These are phyloP conservation scores for Dicorynia guianensis DNA, from an alignment of 306 rosid genomes.

Conservation along the genomic window DNA sequence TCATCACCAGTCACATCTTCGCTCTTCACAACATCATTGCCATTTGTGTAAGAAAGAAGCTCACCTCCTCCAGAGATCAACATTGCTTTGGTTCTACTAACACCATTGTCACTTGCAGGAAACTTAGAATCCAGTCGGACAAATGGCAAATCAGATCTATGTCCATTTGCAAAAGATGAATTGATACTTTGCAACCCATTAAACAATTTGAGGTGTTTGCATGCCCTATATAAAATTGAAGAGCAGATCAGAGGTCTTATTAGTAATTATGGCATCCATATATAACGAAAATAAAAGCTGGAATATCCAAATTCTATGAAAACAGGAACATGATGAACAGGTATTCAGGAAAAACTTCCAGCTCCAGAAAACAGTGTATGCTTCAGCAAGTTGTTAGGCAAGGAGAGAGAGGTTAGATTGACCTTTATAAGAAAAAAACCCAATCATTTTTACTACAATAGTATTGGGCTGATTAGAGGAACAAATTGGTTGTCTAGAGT, in stretches of 20 bases:
- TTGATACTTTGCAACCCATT: conserved; percentile 33
- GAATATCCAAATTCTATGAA: background rate
- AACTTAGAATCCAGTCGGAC: conserved; percentile 42
- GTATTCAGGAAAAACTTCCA: background rate
- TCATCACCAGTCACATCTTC: conserved; percentile 38
- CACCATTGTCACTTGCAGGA: conserved; percentile 41
- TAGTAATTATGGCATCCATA: conserved; percentile 10
- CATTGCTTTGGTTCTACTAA: conserved; percentile 56
- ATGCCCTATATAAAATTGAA: conserved; percentile 29
- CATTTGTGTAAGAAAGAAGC: conserved; percentile 50
- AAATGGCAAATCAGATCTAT: conserved; percentile 24
- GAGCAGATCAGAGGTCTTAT: conserved; percentile 1
- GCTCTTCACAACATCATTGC: conserved; percentile 31
- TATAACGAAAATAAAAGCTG: too few relatives aligned
- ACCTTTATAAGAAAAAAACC: too few relatives aligned
- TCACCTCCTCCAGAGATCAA: conserved; percentile 65
- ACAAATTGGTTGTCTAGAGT: conserved; percentile 9
- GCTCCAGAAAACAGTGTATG: background rate
- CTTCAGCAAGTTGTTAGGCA: too few relatives aligned
- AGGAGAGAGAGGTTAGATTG: too few relatives aligned
- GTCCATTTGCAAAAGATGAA: conserved; percentile 16
- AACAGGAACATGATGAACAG: background rate
- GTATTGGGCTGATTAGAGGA: background rate
- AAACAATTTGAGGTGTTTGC: conserved; percentile 39
- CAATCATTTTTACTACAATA: background rate